phyloP scores from a whole-genome alignment of 208 protist species.

The Trypanosoma melophagium region DNA sequence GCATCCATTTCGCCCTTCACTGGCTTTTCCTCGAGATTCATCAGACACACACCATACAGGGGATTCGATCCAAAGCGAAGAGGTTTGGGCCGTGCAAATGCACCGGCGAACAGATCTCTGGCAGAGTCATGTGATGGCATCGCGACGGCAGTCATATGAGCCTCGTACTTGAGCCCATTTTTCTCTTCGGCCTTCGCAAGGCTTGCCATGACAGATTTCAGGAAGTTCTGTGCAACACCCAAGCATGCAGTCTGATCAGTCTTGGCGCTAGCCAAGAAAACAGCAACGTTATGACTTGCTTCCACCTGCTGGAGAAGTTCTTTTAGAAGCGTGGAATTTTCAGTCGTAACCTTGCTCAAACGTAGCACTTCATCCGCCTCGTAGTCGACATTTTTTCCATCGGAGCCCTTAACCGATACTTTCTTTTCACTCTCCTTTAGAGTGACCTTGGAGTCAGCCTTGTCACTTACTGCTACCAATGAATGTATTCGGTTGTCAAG shows the following conservation, averaged over 20 bases:
- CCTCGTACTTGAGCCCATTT: constrained; percentile 34
- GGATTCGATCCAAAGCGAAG: constrained; percentile 56
- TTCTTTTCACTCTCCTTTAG: constrained; percentile 26
- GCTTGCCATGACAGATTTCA: constrained; percentile 31
- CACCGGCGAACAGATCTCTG: constrained; percentile 42
- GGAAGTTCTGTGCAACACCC: constrained; percentile 25
- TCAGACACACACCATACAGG: constrained; percentile 55
- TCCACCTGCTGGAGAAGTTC: constrained; percentile 48
- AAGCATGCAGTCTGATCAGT: constrained; percentile 18
- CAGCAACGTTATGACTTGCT: constrained; percentile 51
- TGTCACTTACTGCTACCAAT: constrained; percentile 11
- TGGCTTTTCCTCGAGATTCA: constrained; percentile 31
- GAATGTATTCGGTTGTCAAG: constrained; percentile 8
- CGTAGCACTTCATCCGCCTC: constrained; percentile 27
- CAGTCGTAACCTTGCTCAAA: constrained; percentile 11
- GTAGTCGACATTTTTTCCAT: constrained; percentile 43
- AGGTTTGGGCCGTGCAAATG: constrained; percentile 23
- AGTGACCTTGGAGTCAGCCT: constrained; percentile 1
- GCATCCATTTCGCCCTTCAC: constrained; percentile 31
- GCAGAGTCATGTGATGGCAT: constrained; percentile 32
- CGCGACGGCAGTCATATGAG: constrained; percentile 33
- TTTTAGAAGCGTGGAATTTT: constrained; percentile 31
- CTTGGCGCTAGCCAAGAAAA: constrained; percentile 47
- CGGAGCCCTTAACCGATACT: constrained; percentile 14
- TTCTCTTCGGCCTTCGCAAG: constrained; percentile 29